phyloP scores from a whole-genome alignment of 176 grass and related monocot species.

The Rhynchospora tenuis region DNA sequence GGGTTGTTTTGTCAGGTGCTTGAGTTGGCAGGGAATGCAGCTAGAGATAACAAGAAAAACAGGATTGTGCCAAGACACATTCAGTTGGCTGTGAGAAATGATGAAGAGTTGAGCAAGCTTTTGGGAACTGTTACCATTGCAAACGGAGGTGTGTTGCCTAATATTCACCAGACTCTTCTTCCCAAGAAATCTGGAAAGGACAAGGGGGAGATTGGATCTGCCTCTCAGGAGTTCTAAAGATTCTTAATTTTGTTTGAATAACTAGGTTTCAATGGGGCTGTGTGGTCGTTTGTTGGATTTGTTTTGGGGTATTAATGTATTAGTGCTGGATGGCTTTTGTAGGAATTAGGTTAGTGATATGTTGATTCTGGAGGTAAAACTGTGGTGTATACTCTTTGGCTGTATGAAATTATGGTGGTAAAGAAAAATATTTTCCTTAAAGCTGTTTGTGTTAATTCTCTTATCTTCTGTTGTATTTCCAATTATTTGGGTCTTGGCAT shows the following conservation, averaged over 20 bases:
- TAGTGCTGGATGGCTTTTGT: not conserved
- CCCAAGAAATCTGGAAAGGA: constrained; percentile 34
- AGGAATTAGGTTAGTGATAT: constrained; percentile 4
- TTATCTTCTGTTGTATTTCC: not conserved
- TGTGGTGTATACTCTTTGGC: constrained; percentile 8
- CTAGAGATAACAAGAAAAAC: constrained; percentile 39
- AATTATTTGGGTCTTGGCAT: not conserved
- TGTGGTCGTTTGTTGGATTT: not conserved
- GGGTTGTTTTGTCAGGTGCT: constrained; percentile 19
- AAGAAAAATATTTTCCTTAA: constrained; percentile 15
- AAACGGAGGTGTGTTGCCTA: constrained; percentile 32
- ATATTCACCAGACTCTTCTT: constrained; percentile 31
- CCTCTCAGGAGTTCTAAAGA: constrained; percentile 30
- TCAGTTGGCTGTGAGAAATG: constrained; percentile 31
- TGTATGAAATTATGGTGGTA: constrained; percentile 25
- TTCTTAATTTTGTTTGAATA: not conserved
- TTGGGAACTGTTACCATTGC: constrained; percentile 34
- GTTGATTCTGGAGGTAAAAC: not conserved
- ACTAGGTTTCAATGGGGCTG: not conserved
- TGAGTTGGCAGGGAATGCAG: constrained; percentile 30
- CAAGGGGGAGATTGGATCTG: constrained; percentile 32
- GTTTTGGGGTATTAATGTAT: constrained; percentile 1
- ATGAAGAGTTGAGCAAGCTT: constrained; percentile 41
- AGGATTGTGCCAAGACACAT: constrained; percentile 34
- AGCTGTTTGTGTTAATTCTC: not conserved